Evolutionary conservation across 768 basidiomycete species (phyloP).

Genomic region (Pulveroboletus sp.): DNA sequence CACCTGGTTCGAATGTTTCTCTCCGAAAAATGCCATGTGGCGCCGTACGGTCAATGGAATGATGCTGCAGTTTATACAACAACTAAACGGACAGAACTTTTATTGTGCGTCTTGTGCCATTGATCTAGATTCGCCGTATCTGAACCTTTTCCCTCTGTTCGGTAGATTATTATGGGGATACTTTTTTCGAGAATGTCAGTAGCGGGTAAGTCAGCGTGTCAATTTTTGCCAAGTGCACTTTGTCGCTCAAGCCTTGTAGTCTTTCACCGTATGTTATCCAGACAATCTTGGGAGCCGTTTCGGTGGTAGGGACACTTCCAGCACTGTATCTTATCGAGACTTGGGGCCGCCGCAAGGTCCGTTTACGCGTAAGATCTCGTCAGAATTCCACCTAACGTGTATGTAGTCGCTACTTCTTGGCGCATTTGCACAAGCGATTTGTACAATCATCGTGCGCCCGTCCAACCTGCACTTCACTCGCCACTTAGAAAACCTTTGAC

Average conservation of each 20-base stretch:
- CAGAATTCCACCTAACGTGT: neutral
- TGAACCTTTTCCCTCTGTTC: conserved; percentile 5
- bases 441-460: conserved; percentile 52
- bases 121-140: neutral
- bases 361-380: conserved; percentile 1
- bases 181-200: conserved; percentile 73
- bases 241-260: conserved; percentile 23
- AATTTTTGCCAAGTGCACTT: neutral
- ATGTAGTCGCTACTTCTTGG: conserved; percentile 61
- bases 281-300: conserved; percentile 68
- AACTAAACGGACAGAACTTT: conserved; percentile 78
- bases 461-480: neutral
- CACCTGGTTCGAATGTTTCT: conserved; percentile 77
- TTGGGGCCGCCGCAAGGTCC: conserved; percentile 66
- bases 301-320: conserved; percentile 67
- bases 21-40: conserved; percentile 60
- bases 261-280: conserved; percentile 72
- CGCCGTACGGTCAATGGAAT: conserved; percentile 75
- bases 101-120: conserved; percentile 47
- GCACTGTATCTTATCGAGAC: conserved; percentile 65
- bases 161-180: conserved; percentile 68
- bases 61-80: conserved; percentile 80
- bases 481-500: neutral
- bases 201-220: conserved; percentile 41
- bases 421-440: conserved; percentile 44